phyloP scores from a whole-genome alignment of 129 eudicot genomes.

The Sambucus nigra region DNA sequence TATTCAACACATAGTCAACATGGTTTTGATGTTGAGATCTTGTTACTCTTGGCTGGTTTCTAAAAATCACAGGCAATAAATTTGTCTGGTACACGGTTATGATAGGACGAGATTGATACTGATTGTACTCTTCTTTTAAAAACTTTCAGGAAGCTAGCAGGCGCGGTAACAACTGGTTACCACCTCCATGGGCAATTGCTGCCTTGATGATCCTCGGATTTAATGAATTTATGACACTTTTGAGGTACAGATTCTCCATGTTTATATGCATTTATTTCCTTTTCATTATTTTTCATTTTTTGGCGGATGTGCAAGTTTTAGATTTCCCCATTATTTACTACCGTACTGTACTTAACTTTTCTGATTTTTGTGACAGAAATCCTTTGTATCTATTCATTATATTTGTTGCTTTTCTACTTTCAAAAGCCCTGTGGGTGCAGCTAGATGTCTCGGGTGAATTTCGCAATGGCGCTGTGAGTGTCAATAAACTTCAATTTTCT shows the following conservation, averaged over 20 bases:
- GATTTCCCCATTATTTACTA: background rate
- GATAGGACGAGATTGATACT: no score
- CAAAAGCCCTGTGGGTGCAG: conserved; percentile 98
- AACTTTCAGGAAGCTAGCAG: conserved; percentile 87
- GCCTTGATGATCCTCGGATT: conserved; percentile 77
- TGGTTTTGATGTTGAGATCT: background rate
- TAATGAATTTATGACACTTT: conserved; percentile 94
- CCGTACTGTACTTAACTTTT: conserved; percentile 6
- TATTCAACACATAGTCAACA: background rate
- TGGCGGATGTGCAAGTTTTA: background rate
- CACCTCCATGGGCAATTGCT: conserved; percentile 99
- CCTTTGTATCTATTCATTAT: conserved; percentile 72
- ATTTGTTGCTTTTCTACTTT: conserved; percentile 64
- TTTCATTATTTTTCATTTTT: background rate
- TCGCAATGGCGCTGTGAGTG: conserved; percentile 82
- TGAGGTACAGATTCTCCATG: conserved; percentile 46
- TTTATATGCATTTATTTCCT: background rate
- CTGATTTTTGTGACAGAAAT: conserved; percentile 44
- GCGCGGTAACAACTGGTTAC: conserved; percentile 91
- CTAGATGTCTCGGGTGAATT: conserved; percentile 85
- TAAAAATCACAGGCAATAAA: background rate
- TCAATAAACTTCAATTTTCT: background rate
- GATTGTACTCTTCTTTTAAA: background rate
- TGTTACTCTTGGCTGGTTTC: no score
- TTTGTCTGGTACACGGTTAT: no score